Evolutionary conservation across 768 basidiomycete genomes (phyloP), one percentile per base, ranked within the genome.

Genomic region (Suillus sp.): DNA sequence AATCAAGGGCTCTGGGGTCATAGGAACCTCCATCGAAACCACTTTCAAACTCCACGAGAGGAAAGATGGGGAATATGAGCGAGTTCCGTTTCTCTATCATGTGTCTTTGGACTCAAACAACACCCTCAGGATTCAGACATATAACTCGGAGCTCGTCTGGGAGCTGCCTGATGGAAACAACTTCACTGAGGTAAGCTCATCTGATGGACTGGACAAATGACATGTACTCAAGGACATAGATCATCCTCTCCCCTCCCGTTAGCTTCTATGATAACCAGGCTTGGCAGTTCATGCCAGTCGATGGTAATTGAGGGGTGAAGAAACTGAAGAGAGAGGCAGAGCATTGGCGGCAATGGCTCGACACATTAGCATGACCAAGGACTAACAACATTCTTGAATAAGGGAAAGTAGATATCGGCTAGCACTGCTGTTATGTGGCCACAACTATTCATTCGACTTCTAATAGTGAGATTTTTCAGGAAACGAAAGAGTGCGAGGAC

Each of bases 401-500:
- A 22, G 6, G 34, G 34, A 35, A 38, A 18, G 7, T 10, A 7
- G 2, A 55, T 32, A 20, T 34, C 27, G 18, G 30, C 27, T 16
- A 10, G 9, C 8, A 30, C 27, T 50, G 27, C 18, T 50, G 25
- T 30, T 27, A 51, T 30, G 16, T 30, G 16, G 27, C 34, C 35
- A 35, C 54, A 37, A 16, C 35, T 32, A 40, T 53, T 13, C 13
- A 47, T 40, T 38, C 25, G 27, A 32, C 48, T 35, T 22, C 22
- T 30, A 2, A 8, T 10, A 20, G 18, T 25, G 10, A 25, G 22
- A 56, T 35, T 20, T 30, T 30, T 32, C 16, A 13, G 27, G 18
- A 45, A 25, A n/a, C 6, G 16, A 27, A 9, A 13, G 48, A 40
- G 22, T 40, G 1, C 18, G 40, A 57, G 4, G 22, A 71, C 82